These are phyloP conservation scores for Piper betle DNA, from an alignment of 164 flowering plant species.

Conservation along the genomic window DNA sequence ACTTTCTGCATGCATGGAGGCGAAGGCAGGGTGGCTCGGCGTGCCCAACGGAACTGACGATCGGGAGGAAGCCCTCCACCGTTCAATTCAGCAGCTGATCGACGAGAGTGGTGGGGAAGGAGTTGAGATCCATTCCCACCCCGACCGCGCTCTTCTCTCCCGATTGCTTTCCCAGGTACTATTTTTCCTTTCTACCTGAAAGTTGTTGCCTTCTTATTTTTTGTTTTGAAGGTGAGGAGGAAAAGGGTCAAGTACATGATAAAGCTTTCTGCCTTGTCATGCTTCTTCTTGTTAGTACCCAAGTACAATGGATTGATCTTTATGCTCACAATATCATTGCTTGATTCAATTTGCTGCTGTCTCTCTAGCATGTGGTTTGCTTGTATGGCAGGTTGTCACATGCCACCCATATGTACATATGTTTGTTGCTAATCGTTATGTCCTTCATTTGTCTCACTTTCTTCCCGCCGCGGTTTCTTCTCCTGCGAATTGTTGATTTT, in stretches of 20 bases:
- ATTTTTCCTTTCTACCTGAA: no score
- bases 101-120: slow-evolving; percentile 2
- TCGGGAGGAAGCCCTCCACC: background rate
- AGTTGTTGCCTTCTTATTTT: background rate
- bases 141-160: slow-evolving; percentile 25
- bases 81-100: slow-evolving; percentile 1
- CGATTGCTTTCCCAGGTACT: slow-evolving; percentile 35
- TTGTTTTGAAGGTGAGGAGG: no score
- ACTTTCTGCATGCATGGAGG: no score
- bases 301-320: background rate
- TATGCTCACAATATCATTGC: background rate
- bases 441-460: no score
- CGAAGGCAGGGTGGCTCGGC: background rate
- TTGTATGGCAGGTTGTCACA: no score
- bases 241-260: no score
- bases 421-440: no score
- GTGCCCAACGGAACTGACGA: background rate
- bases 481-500: no score
- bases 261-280: no score
- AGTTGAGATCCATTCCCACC: background rate
- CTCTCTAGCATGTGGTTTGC: background rate
- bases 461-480: no score
- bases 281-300: background rate
- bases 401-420: no score
- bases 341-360: background rate